Percentiles rank a stretch among this genome's conserved stretches.
phyloP scores from a whole-genome alignment of 768 basidiomycete species.

The Pluteus cervinus region DNA sequence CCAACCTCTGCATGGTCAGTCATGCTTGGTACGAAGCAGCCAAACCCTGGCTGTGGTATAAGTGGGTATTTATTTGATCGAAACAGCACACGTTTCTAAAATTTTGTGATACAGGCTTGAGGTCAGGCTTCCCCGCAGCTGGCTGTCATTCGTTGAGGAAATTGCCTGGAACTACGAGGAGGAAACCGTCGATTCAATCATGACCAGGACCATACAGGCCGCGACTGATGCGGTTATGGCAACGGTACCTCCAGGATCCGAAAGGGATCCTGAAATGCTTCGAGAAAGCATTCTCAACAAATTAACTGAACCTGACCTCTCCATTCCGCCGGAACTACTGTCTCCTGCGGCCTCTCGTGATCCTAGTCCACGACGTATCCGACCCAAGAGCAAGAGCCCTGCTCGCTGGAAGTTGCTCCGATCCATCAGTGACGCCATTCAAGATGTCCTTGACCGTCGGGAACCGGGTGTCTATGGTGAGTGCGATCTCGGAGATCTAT shows the following conservation, averaged over 20 bases:
- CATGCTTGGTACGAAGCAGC: slow-evolving; percentile 76
- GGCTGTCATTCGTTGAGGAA: slow-evolving; percentile 78
- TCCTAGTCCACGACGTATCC: slow-evolving; percentile 70
- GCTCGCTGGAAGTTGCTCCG: slow-evolving; percentile 80
- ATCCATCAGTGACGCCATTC: slow-evolving; percentile 74
- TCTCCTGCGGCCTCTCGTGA: slow-evolving; percentile 80
- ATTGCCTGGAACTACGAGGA: slow-evolving; percentile 70
- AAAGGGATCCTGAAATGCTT: too few species aligned
- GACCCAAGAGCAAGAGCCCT: slow-evolving; percentile 75
- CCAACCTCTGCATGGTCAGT: slow-evolving; percentile 70
- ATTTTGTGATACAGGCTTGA: slow-evolving; percentile 40
- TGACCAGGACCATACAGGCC: slow-evolving; percentile 62
- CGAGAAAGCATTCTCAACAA: slow-evolving; percentile 57
- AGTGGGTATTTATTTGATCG: slow-evolving; percentile 26
- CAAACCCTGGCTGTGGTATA: slow-evolving; percentile 85
- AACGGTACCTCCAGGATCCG: too few species aligned
- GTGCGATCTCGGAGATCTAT: slow-evolving; percentile 14
- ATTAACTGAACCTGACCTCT: slow-evolving; percentile 57
- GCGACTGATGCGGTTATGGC: slow-evolving; percentile 48
- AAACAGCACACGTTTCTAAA: not conserved
- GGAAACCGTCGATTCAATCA: slow-evolving; percentile 55
- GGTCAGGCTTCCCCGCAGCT: slow-evolving; percentile 77
- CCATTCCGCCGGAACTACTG: slow-evolving; percentile 69
- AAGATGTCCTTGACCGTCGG: slow-evolving; percentile 56
- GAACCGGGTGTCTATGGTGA: slow-evolving; percentile 71